These are phyloP conservation scores for Calophaca sinica DNA, from an alignment of 306 rosid genomes.

Conservation along the genomic window DNA sequence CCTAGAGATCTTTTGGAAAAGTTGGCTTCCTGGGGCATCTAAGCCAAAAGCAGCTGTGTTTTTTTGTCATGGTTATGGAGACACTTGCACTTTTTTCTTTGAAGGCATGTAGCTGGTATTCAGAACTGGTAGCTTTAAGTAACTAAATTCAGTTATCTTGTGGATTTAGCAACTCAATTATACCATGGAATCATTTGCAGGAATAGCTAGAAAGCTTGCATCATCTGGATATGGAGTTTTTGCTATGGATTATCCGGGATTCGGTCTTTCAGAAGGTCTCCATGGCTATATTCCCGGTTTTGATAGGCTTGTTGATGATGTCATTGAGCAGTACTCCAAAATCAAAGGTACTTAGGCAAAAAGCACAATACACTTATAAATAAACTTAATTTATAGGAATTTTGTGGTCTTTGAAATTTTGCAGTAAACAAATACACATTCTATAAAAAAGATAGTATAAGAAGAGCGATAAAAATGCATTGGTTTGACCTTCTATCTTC, in stretches of 20 bases:
- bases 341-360: conserved; percentile 62
- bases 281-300: conserved; percentile 80
- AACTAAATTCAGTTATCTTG: conserved; percentile 8
- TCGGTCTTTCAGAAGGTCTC: conserved; percentile 97
- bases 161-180: conserved; percentile 34
- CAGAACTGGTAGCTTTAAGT: conserved; percentile 25
- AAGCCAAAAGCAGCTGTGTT: conserved; percentile 76
- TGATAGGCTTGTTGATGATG: conserved; percentile 76
- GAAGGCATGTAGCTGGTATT: conserved; percentile 74
- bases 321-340: conserved; percentile 79
- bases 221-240: conserved; percentile 79
- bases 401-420: no score
- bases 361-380: no score
- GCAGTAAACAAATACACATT: no score
- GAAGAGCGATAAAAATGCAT: no score
- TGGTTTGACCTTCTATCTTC: no score
- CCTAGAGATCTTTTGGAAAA: conserved; percentile 72
- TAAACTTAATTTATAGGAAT: no score
- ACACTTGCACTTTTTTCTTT: conserved; percentile 92
- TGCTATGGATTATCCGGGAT: conserved; percentile 96
- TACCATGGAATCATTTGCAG: conserved; percentile 52
- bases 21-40: conserved; percentile 78
- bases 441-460: no score
- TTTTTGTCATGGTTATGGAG: conserved; percentile 95
- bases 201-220: conserved; percentile 86